Conservation (phyloP, 768 basidiomycete species). For the Russula vinacea region DNA sequence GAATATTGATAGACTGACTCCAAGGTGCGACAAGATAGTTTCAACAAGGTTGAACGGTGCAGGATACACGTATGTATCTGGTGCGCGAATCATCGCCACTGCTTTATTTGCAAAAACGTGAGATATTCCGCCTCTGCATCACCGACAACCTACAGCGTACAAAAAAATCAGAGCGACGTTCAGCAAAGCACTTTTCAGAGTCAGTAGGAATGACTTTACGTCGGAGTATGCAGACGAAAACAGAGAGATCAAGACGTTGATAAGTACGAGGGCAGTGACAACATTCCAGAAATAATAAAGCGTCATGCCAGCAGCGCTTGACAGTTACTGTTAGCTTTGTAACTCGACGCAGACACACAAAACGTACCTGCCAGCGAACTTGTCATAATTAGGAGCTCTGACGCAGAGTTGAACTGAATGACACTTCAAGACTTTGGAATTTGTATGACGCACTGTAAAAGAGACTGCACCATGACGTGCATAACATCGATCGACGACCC, state of each 20-base stretch:
- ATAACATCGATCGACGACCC: slow-evolving; percentile 39
- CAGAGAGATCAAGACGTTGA: slow-evolving; percentile 94
- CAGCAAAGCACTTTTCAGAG: not conserved
- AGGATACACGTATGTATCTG: slow-evolving; percentile 81
- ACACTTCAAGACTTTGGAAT: not conserved
- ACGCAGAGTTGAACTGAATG: not conserved
- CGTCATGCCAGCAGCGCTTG: slow-evolving; percentile 55
- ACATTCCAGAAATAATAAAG: slow-evolving; percentile 89
- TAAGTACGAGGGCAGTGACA: slow-evolving; percentile 74
- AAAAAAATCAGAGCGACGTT: slow-evolving; percentile 1
- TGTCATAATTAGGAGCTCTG: slow-evolving; percentile 20
- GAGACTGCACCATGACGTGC: slow-evolving; percentile 71
- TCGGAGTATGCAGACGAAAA: slow-evolving; percentile 92
- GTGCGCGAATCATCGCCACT: slow-evolving; percentile 78
- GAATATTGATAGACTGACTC: slow-evolving; percentile 55
- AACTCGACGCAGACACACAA: not conserved
- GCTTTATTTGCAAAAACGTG: slow-evolving; percentile 89
- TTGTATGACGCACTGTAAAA: slow-evolving; percentile 60
- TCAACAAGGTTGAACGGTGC: slow-evolving; percentile 93
- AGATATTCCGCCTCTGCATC: slow-evolving; percentile 90
- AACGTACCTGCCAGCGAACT: slow-evolving; percentile 27
- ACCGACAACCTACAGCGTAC: slow-evolving; percentile 57
- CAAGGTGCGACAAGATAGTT: slow-evolving; percentile 70
- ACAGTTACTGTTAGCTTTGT: not conserved
- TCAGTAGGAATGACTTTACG: slow-evolving; percentile 44